phyloP scores from a whole-genome alignment of 73 alveolate species.

The Blepharisma japonicum region DNA sequence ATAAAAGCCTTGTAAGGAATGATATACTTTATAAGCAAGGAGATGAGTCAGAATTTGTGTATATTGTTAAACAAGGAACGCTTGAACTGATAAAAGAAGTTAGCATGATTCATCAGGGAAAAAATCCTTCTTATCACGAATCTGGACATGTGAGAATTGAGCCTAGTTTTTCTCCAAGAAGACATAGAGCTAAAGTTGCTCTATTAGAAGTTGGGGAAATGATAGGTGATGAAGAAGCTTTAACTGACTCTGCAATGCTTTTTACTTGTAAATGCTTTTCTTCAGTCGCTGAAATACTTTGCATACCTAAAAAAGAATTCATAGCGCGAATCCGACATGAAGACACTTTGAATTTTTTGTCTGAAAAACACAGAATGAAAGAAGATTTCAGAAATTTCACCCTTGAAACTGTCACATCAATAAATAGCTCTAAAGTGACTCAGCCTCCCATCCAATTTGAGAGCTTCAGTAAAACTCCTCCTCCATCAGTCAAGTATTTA shows the following conservation, averaged over 20 bases:
- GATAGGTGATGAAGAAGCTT: constrained; percentile 17
- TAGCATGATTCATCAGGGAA: not conserved
- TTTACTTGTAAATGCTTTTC: constrained; percentile 7
- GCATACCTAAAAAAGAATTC: not conserved
- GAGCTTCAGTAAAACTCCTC: no score
- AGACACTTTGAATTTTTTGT: not conserved
- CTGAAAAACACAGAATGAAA: not conserved
- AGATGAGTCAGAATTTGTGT: not conserved
- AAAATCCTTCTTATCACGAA: not conserved
- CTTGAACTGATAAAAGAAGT: not conserved
- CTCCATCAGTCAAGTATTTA: no score
- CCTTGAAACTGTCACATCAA: no score
- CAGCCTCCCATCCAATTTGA: no score
- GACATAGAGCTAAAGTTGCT: not conserved
- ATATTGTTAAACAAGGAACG: not conserved
- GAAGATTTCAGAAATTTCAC: no score
- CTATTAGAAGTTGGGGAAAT: not conserved
- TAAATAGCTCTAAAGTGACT: no score
- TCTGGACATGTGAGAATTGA: not conserved
- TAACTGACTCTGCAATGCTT: not conserved
- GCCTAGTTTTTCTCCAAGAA: not conserved
- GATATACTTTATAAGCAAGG: not conserved
- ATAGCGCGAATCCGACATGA: not conserved
- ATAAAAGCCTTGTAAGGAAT: not conserved
- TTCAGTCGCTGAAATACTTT: not conserved